Evolutionary conservation across 768 basidiomycete species (phyloP).

Genomic region (Pisolithus orientalis): DNA sequence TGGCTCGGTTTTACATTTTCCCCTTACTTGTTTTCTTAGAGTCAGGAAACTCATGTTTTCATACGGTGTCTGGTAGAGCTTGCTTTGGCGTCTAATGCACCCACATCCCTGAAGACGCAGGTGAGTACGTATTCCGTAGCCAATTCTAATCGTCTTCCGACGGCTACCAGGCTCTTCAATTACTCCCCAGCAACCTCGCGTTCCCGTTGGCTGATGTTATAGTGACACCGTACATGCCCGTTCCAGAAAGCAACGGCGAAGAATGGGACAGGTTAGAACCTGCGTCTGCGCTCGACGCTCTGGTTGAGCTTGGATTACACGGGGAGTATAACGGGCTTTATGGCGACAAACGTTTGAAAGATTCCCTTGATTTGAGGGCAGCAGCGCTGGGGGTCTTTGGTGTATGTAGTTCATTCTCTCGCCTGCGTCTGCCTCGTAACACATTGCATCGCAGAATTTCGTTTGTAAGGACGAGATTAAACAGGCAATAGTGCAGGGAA

Average conservation of each 20-base stretch:
- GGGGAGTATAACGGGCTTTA: conserved; percentile 80
- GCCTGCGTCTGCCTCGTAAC: background rate
- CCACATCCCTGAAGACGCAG: conserved; percentile 81
- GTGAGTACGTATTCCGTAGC: conserved; percentile 30
- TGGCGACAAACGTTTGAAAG: conserved; percentile 51
- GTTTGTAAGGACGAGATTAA: conserved; percentile 67
- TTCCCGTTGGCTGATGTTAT: conserved; percentile 64
- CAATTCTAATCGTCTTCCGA: conserved; percentile 22
- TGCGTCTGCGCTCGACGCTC: conserved; percentile 72
- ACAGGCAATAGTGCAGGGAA: conserved; percentile 62
- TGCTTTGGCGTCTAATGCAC: conserved; percentile 90
- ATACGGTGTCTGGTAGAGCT: conserved; percentile 82
- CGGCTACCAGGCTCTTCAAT: conserved; percentile 42
- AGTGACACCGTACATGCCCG: conserved; percentile 68
- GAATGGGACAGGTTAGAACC: conserved; percentile 88
- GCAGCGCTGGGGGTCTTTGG: conserved; percentile 82
- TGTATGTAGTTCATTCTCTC: conserved; percentile 36
- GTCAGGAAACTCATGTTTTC: conserved; percentile 50
- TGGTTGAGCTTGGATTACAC: conserved; percentile 77
- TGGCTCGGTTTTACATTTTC: background rate
- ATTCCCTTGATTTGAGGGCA: conserved; percentile 66
- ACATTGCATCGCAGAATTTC: conserved; percentile 49
- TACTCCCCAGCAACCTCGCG: conserved; percentile 48
- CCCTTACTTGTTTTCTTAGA: conserved; percentile 29
- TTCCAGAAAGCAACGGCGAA: conserved; percentile 80